Percentiles rank a stretch among this genome's conserved stretches.
These are phyloP conservation scores for Hirsutella minnesotensis DNA, from an alignment of 2,329 filamentous ascomycete species.

Conservation along the genomic window DNA sequence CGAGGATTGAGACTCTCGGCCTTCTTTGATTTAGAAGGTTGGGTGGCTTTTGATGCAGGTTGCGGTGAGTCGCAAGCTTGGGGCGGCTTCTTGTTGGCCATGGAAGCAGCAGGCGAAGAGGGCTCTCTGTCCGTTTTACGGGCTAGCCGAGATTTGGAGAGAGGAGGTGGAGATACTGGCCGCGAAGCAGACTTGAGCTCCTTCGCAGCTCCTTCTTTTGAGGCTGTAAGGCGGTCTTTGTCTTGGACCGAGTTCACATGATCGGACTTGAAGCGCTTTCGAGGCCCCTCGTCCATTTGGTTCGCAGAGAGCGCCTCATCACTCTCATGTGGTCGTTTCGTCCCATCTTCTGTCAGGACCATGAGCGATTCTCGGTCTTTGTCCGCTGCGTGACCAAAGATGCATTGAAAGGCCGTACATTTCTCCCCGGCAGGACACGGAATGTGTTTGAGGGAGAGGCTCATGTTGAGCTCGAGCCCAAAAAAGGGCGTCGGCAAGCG, in stretches of 20 bases:
- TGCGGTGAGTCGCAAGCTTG: not conserved
- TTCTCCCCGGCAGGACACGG: constrained; percentile 35
- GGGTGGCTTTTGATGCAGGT: not conserved
- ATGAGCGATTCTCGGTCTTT: constrained; percentile 5
- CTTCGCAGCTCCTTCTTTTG: not conserved
- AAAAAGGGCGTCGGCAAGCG: not conserved
- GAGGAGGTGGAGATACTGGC: constrained; percentile 21
- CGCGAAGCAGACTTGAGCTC: constrained; percentile 11
- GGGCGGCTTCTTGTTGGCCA: not conserved
- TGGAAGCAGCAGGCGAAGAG: not conserved
- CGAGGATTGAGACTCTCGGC: constrained; percentile 55
- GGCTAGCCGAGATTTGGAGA: constrained; percentile 4
- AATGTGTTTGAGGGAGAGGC: constrained; percentile 32
- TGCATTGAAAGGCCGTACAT: constrained; percentile 37
- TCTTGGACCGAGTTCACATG: not conserved
- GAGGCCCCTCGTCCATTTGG: constrained; percentile 13
- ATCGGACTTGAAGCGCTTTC: constrained; percentile 18
- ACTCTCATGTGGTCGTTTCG: not conserved
- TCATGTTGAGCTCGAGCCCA: constrained; percentile 15
- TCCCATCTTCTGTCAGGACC: constrained; percentile 1
- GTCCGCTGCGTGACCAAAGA: constrained; percentile 34
- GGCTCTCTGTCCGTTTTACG: too few relatives aligned
- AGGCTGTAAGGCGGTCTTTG: not conserved
- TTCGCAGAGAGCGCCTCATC: constrained; percentile 4
- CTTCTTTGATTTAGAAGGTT: constrained; percentile 13